Conservation (phyloP, 805 yeast species). For the Saturnispora sekii region DNA sequence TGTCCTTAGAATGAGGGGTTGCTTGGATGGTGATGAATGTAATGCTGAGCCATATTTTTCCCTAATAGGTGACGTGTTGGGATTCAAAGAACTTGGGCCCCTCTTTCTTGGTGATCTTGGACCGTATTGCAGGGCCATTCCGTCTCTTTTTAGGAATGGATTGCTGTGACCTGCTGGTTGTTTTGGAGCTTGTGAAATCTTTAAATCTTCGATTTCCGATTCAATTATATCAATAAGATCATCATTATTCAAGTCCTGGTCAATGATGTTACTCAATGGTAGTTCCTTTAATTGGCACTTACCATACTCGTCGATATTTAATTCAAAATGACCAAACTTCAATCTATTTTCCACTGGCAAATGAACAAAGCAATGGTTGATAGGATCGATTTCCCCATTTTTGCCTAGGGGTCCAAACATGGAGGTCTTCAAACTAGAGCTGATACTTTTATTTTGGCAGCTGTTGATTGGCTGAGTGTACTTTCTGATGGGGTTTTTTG, state of each 20-base stretch:
- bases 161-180: not conserved
- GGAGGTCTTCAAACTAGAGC: not conserved
- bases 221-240: conserved; percentile 1
- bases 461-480: conserved; percentile 11
- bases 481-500: conserved; percentile 12
- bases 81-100: not conserved
- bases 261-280: not conserved
- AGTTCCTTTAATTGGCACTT: not conserved
- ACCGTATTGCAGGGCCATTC: not conserved
- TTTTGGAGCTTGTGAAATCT: not conserved
- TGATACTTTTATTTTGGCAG: not conserved
- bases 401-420: conserved; percentile 3
- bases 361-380: conserved; percentile 7
- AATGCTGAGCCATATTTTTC: not conserved
- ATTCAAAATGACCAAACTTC: conserved; percentile 12
- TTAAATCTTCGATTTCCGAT: conserved; percentile 18
- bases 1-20: not conserved
- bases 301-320: conserved; percentile 10
- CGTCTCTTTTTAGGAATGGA: not conserved
- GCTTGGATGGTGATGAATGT: conserved; percentile 3
- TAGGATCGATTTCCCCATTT: conserved; percentile 9
- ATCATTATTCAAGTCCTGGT: not conserved
- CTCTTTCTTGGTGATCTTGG: not conserved
- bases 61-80: not conserved
- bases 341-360: conserved; percentile 4